Evolutionary conservation across 116 monocot genomes (phyloP).

Genomic region (Trichopus zeylanicus): DNA sequence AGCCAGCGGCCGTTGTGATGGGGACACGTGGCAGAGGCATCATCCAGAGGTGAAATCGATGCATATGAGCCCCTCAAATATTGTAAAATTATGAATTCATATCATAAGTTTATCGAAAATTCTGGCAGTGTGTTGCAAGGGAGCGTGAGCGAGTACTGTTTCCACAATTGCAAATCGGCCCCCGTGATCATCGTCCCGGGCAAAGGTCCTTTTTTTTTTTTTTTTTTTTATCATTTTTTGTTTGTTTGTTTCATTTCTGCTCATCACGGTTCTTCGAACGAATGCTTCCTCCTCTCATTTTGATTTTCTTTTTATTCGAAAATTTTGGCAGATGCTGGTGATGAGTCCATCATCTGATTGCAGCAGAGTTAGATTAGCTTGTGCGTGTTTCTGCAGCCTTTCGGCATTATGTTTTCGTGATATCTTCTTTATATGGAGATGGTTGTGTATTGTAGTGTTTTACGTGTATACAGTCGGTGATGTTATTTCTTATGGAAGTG

Average conservation of each 20-base stretch:
- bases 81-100: too few relatives aligned
- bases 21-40: conserved; percentile 73
- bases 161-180: conserved; percentile 75
- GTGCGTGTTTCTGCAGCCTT: too few relatives aligned
- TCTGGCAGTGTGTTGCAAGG: conserved; percentile 59
- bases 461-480: too few relatives aligned
- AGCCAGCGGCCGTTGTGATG: conserved; percentile 74
- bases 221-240: not conserved
- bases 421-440: too few relatives aligned
- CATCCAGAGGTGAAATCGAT: conserved; percentile 43
- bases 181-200: conserved; percentile 68
- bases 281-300: too few relatives aligned
- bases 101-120: not conserved
- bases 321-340: conserved; percentile 33
- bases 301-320: not conserved
- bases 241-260: too few relatives aligned
- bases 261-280: too few relatives aligned
- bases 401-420: too few relatives aligned
- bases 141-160: conserved; percentile 70
- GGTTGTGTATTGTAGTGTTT: too few relatives aligned
- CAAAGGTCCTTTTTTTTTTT: conserved; percentile 20
- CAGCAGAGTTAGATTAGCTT: too few relatives aligned
- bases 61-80: not conserved
- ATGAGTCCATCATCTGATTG: conserved; percentile 29
- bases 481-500: too few relatives aligned